Base-by-base conservation (phyloP, 1,284 basidiomycete genomes). In the Pseudozyma tsukubaensis region DNA sequence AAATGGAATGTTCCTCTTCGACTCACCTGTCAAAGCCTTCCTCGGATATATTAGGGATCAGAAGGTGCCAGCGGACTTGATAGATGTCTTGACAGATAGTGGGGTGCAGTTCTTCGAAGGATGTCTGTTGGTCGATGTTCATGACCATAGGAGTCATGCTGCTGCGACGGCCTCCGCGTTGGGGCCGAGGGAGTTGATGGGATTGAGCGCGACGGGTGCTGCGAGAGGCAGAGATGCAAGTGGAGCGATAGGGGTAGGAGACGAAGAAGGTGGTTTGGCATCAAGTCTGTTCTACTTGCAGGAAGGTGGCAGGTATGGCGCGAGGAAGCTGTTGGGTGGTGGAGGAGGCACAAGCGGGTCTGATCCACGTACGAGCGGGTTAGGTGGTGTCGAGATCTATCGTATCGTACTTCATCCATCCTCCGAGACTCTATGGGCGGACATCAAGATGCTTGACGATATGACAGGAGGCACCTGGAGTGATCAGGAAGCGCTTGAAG, bases 81-180 rank as follows among this genome's bases (percentile, higher is more conserved):
- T 83, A 35, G 82, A 84, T 21, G 72, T 84, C 13, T 62, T 84
- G 29, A 72, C 78, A 37, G 70, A 78, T 34, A 67, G 72, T 0
- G 72, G 77, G 4, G 71, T 84, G 0, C 72, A 72, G 21, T 84
- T 84, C 66, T 83, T 79, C 24, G 82, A 84, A 45, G 79, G 81
- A 8, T 82, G 80, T 39, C 34, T 84, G 11, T 65, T 84, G 12
- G 76, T 83, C 12, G 82, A 84, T 47, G 72, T 84, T 1, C 82
- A 83, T 47, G 82, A 84, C 42, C 82, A 84, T 52, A 67, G 82
- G 7, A 55, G 68, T 60, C 64, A 76, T 50, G 59, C 57, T 10
- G 50, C 58, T 45, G 50, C 61, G 8, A 21, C 45, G 1, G 45
- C 34, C 13, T 68, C 69, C n/a, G 18, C 29, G 4, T 50, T 70